Percentiles rank a stretch among this genome's conserved stretches.
Conservation (phyloP, 2,329 filamentous ascomycete genomes). For the Leptographium flavum region DNA sequence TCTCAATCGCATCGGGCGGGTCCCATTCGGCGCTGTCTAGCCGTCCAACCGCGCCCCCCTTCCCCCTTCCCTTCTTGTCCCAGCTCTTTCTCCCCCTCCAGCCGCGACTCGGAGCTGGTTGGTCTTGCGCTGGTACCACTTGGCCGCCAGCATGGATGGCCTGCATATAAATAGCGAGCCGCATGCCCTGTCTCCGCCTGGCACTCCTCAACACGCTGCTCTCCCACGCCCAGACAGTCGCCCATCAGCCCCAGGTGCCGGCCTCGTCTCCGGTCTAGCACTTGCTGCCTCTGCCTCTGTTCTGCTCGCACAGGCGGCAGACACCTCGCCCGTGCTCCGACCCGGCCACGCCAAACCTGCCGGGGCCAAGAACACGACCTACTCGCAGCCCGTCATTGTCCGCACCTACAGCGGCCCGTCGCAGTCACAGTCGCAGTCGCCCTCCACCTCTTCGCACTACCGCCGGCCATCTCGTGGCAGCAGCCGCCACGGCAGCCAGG, state of each 20-base stretch:
- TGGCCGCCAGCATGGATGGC: constrained; percentile 10
- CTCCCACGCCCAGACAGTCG: constrained; percentile 1
- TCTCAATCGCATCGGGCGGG: constrained; percentile 1
- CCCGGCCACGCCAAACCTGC: constrained; percentile 43
- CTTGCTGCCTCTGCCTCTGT: background rate
- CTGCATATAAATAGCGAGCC: constrained; percentile 13
- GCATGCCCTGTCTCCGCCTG: constrained; percentile 6
- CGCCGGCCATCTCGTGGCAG: constrained; percentile 16
- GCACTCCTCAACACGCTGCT: constrained; percentile 1
- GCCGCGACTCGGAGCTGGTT: constrained; percentile 10
- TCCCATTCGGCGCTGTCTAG: constrained; percentile 1
- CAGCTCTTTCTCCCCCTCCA: no score
- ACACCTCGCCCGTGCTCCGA: constrained; percentile 29
- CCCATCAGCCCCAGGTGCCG: constrained; percentile 5
- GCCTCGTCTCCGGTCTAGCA: constrained; percentile 3
- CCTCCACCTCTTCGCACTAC: constrained; percentile 12
- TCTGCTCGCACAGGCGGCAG: background rate
- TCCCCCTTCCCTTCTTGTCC: no score
- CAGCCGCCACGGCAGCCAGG: constrained; percentile 16
- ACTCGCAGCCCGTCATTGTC: constrained; percentile 52
- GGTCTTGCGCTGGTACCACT: constrained; percentile 13
- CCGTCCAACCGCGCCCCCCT: constrained; percentile 6
- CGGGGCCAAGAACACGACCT: constrained; percentile 41
- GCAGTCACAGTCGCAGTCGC: constrained; percentile 18
- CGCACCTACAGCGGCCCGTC: constrained; percentile 43